Base-by-base conservation (phyloP, 176 grass and related monocot genomes). In the Oryza glumipatula region DNA sequence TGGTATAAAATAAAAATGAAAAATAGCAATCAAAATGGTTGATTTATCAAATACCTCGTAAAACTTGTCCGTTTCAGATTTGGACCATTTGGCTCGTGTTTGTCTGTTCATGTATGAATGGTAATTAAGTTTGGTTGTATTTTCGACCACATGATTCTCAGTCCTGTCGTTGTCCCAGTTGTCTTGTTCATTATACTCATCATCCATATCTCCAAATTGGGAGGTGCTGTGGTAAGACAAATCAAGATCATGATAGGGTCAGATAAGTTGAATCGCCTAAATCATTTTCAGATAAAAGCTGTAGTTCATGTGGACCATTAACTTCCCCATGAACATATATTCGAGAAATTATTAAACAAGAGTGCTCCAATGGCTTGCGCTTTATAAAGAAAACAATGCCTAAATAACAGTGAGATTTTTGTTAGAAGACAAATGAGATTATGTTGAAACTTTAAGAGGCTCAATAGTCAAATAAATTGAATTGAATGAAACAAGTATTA, bases 61-160 rank as follows among this genome's bases (percentile, higher is more conserved):
- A 78, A 98, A 93, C 77, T 94, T 70, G 70, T 98, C 88, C 9
- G 87, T 93, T 77, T 98, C 96, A 47, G 89, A 82, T 88, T 94
- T 93, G 76, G 96, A 92, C 96, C 96, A 98, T 86, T 79, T 88
- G 39, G 67, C 35, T 36, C 80, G 74, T 65, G 72, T 30, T 19
- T 75, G 36, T 79, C 61, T 86, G 67, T 92, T 94, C 93, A 95
- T 95, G 73, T 98, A 94, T 23, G 93, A 90, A 84, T 94, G 89
- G 85, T 98, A 98, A 82, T 98, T 98, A 85, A 98, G 69, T 85
- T 92, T 98, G 49, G 39, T 90, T 70, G 17, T 23, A 80, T 73
- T 83, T 70, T 74, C 26, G 41, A 58, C 33, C 19, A 52, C n/a
- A 17, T 60, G 23, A 41, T 54, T 66, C 63, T 88, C 81, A 74